Evolutionary conservation across 371 early-diverging fungal species (phyloP), one percentile per base, ranked within the genome.

Genomic region (Chytridiales sp.): DNA sequence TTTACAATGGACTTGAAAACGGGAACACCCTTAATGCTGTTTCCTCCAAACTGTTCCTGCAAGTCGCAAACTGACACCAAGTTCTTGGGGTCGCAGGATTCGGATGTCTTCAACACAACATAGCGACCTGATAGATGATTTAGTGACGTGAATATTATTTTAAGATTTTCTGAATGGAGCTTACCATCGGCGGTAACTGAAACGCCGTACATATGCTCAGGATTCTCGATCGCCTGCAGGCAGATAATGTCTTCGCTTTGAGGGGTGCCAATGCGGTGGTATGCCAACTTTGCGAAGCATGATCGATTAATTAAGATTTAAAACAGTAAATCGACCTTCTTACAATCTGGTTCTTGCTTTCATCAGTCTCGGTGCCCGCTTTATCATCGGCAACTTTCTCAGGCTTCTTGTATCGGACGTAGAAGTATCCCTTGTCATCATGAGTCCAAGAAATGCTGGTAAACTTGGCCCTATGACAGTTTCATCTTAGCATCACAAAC

Each of bases 361-460:
- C 22, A 24, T 75, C 80, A 3, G 85, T 88, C 61, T 87, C 87
- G 0, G 84, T 84, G 31, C 88, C 88, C 1, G 77, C 76, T 52
- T 79, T 80, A 49, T 72, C 78, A 11, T 49, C 52, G 15, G 70
- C 59, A 30, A 72, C 70, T 30, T 66, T 50, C n/a, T 68, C 72
- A 35, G 72, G 78, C 41, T 67, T 61, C 24, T 67, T 60, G 36
- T 67, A 77, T 39, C 67, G 74, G 21, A 49, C 64, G 67, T 88
- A 88, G 53, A 85, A 84, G 63, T 82, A 81, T 0, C 87, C 87
- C 48, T 63, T 69, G 24, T 88, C 85, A 56, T 87, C 85, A 40
- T 81, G 74, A 0, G 84, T 80, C 72, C 82, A 86, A 1, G 63
- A 9, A 32, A 84, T 64, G 13, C 57, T 15, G 1, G 80, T 77